Conservation (phyloP, 108 stramenopile species). For the Fragilariopsis cylindrus region DNA sequence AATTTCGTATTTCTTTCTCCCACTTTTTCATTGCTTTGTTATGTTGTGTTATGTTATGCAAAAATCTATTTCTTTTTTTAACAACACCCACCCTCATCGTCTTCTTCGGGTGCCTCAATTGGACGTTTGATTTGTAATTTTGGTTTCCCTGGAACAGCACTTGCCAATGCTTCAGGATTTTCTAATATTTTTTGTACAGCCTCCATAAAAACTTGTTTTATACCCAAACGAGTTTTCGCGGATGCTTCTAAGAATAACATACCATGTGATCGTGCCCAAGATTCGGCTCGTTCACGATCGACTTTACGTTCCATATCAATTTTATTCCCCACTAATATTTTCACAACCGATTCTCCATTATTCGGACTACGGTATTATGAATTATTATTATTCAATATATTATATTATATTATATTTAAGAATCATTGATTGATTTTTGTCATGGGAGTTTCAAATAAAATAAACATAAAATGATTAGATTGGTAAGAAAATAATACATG, state of each 20-base stretch:
- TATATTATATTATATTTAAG: background rate
- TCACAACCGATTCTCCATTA: constrained; percentile 95
- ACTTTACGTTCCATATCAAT: constrained; percentile 90
- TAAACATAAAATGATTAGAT: background rate
- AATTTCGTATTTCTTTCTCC: too few species aligned
- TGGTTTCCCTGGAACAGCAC: constrained; percentile 88
- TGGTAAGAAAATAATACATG: background rate
- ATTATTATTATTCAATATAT: too few species aligned
- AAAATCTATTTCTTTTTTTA: constrained; percentile 1
- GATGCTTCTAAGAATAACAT: constrained; percentile 97
- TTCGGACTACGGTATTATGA: constrained; percentile 52
- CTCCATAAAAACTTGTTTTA: constrained; percentile 93
- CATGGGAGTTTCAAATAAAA: background rate
- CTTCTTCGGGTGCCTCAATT: constrained; percentile 14
- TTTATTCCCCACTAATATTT: constrained; percentile 98
- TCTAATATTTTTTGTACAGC: constrained; percentile 97
- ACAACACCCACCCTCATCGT: constrained; percentile 41
- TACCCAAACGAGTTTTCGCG: constrained; percentile 92
- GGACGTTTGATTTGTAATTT: constrained; percentile 57
- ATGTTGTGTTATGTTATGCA: background rate
- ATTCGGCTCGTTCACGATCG: constrained; percentile 85
- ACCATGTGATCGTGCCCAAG: constrained; percentile 92
- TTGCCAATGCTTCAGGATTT: constrained; percentile 90
- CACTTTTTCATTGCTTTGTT: background rate
- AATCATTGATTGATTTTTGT: background rate